These are phyloP conservation scores for Chenopodium formosanum DNA, from an alignment of 148 eudicot genomes.

Conservation along the genomic window DNA sequence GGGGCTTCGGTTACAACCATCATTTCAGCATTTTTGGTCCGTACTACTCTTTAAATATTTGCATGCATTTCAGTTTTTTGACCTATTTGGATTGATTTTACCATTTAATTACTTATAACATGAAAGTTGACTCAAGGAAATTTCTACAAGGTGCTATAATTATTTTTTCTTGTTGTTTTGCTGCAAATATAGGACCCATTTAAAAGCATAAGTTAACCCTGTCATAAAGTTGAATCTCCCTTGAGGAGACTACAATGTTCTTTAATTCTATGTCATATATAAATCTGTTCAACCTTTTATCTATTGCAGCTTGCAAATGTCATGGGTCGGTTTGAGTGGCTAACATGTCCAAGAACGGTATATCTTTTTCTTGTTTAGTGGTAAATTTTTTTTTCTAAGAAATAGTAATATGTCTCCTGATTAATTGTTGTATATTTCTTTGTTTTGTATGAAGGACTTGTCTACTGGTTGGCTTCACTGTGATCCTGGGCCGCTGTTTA, in stretches of 20 bases:
- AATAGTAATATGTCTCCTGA: constrained; percentile 6
- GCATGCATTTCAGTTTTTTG: neutral
- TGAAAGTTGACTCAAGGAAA: neutral
- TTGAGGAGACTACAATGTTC: neutral
- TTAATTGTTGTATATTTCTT: neutral
- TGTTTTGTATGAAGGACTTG: constrained; percentile 54
- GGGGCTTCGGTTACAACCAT: constrained; percentile 90
- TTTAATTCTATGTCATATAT: neutral
- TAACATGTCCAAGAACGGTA: constrained; percentile 97
- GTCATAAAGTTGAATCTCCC: neutral
- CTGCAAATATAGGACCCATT: constrained; percentile 5
- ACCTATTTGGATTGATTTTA: neutral
- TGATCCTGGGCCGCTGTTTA: constrained; percentile 84
- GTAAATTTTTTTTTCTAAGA: neutral
- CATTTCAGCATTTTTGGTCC: constrained; percentile 84
- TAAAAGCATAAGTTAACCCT: neutral
- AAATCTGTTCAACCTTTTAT: neutral
- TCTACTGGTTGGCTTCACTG: constrained; percentile 98
- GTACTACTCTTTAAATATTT: constrained; percentile 15
- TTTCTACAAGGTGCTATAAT: neutral
- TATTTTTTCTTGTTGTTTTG: neutral
- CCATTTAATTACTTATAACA: too few species aligned
- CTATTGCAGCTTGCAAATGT: constrained; percentile 82
- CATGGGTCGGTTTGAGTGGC: constrained; percentile 81
- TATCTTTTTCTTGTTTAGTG: neutral